phyloP scores from a whole-genome alignment of 2,329 filamentous ascomycete species.

The Aplosporella prunicola region DNA sequence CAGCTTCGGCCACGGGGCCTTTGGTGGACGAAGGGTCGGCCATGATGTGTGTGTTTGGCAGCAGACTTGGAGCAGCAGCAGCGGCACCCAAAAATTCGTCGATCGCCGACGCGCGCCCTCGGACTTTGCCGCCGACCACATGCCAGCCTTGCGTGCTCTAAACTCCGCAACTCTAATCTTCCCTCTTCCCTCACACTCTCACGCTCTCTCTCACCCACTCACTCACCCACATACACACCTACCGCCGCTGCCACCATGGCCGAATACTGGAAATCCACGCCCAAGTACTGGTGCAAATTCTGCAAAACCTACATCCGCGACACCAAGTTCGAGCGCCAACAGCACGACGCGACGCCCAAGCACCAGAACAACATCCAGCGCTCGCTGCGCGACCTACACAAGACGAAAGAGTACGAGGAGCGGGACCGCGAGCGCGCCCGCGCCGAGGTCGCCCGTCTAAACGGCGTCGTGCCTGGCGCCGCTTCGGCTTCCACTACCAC shows the following conservation, averaged over 20 bases:
- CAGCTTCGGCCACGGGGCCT: not conserved
- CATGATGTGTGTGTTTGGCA: constrained; percentile 3
- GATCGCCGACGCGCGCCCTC: too few species aligned
- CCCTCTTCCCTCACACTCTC: not conserved
- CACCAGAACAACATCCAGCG: constrained; percentile 83
- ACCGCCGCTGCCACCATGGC: constrained; percentile 53
- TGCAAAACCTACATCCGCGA: constrained; percentile 86
- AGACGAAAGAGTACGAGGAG: constrained; percentile 68
- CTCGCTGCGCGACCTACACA: constrained; percentile 80
- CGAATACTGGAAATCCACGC: constrained; percentile 98
- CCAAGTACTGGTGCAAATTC: constrained; percentile 97
- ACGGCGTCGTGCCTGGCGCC: constrained; percentile 56
- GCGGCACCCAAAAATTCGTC: not conserved
- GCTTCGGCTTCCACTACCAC: constrained; percentile 23
- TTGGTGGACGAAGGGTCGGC: constrained; percentile 4
- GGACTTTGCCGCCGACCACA: not conserved
- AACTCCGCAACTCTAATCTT: not conserved
- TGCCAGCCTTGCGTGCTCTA: not conserved
- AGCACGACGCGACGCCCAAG: constrained; percentile 78
- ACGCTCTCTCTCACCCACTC: not conserved
- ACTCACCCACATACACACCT: not conserved
- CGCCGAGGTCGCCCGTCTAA: constrained; percentile 76
- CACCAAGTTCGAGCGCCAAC: constrained; percentile 77
- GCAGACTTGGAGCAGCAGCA: too few species aligned
- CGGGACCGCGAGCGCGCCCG: constrained; percentile 75